Conservation (phyloP, 1,284 basidiomycete species). For the Ganoderma multipileum region DNA sequence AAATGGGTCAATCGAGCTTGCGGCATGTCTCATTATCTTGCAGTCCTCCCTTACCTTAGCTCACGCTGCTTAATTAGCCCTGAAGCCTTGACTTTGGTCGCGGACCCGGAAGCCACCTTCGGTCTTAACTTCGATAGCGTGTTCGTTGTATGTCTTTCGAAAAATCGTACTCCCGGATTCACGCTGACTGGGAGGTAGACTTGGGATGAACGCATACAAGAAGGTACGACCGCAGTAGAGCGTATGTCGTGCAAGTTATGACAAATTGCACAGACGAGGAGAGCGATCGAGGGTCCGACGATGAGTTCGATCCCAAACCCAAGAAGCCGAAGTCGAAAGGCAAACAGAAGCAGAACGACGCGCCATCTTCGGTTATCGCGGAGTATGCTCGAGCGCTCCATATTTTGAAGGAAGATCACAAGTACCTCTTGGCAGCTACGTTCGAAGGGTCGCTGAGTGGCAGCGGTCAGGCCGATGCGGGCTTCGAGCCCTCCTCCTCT, state of each 20-base stretch:
- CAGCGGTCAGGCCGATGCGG: slow-evolving; percentile 35
- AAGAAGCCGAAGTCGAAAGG: slow-evolving; percentile 42
- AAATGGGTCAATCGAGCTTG: slow-evolving; percentile 72
- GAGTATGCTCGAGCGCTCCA: slow-evolving; percentile 60
- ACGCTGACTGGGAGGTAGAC: slow-evolving; percentile 47
- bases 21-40: slow-evolving; percentile 51
- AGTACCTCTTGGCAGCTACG: slow-evolving; percentile 68
- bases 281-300: slow-evolving; percentile 49
- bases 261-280: slow-evolving; percentile 10
- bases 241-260: not conserved
- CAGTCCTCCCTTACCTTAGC: not conserved
- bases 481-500: slow-evolving; percentile 59
- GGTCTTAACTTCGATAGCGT: slow-evolving; percentile 72
- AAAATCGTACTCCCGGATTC: not conserved
- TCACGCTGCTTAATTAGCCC: slow-evolving; percentile 46
- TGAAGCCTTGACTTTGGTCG: slow-evolving; percentile 63
- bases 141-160: slow-evolving; percentile 57
- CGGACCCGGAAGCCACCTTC: slow-evolving; percentile 59
- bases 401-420: slow-evolving; percentile 73
- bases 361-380: slow-evolving; percentile 34
- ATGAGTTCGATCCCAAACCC: slow-evolving; percentile 54
- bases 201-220: slow-evolving; percentile 58
- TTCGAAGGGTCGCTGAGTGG: slow-evolving; percentile 65
- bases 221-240: slow-evolving; percentile 20
- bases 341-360: slow-evolving; percentile 40